Evolutionary conservation across 768 basidiomycete genomes (phyloP).

Genomic region (Mycena crocata): DNA sequence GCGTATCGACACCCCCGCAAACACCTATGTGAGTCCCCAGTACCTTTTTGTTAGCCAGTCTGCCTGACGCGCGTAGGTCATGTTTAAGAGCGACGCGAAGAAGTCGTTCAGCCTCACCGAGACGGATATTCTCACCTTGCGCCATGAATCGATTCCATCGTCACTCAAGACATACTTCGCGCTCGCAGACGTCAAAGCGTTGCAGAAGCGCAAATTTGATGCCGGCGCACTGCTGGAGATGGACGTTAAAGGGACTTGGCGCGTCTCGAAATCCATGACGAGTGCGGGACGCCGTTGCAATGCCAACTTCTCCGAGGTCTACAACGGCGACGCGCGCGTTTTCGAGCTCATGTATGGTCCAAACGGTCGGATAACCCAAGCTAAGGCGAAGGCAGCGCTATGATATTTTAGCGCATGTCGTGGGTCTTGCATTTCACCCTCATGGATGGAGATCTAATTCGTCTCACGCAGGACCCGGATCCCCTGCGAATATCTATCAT

Average conservation of each 20-base stretch:
- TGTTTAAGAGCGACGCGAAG: too few relatives aligned
- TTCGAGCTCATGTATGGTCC: neutral
- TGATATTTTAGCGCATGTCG: too few relatives aligned
- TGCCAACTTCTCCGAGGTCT: neutral
- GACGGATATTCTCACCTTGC: conserved; percentile 4
- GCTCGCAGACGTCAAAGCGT: neutral
- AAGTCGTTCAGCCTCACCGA: too few relatives aligned
- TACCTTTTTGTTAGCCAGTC: too few relatives aligned
- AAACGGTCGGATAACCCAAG: neutral
- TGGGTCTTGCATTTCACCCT: too few relatives aligned
- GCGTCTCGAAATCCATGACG: neutral
- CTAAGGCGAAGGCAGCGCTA: neutral
- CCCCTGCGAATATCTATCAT: too few relatives aligned
- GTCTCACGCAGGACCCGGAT: too few relatives aligned
- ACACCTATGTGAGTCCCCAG: too few relatives aligned
- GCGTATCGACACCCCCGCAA: too few relatives aligned
- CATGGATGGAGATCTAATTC: too few relatives aligned
- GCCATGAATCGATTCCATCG: conserved; percentile 2
- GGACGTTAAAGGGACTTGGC: neutral
- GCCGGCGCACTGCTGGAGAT: conserved; percentile 10
- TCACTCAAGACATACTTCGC: conserved; percentile 21
- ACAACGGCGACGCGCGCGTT: neutral
- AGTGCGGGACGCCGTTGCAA: neutral
- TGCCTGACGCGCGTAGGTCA: too few relatives aligned
- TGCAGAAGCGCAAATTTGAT: conserved; percentile 20